Conservation (phyloP, 2,329 filamentous ascomycete genomes). For the Bipolaris gigantea region DNA sequence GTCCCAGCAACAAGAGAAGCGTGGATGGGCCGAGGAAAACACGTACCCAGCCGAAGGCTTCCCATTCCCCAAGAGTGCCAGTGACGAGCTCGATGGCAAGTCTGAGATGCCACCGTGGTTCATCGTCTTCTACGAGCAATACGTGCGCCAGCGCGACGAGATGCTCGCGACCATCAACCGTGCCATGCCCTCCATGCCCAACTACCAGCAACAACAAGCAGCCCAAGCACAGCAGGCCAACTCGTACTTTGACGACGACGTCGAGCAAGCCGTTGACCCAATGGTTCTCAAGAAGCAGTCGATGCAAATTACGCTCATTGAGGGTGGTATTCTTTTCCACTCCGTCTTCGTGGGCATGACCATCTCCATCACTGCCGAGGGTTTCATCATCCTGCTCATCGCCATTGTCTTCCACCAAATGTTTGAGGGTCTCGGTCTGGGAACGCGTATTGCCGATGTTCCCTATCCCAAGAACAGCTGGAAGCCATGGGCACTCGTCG, state of each 20-base stretch:
- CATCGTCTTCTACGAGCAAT: conserved; percentile 65
- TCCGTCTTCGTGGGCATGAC: conserved; percentile 66
- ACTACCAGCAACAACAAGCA: conserved; percentile 34
- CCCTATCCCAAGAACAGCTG: conserved; percentile 60
- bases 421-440: conserved; percentile 66
- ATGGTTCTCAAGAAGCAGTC: conserved; percentile 45
- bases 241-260: conserved; percentile 44
- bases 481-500: conserved; percentile 63
- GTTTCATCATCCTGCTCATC: conserved; percentile 61
- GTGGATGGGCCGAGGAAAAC: conserved; percentile 36
- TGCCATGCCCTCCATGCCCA: conserved; percentile 36
- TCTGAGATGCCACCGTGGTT: conserved; percentile 64
- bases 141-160: conserved; percentile 62
- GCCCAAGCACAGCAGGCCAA: conserved; percentile 24
- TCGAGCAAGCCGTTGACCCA: conserved; percentile 43
- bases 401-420: conserved; percentile 66
- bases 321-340: conserved; percentile 66
- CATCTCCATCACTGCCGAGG: conserved; percentile 59
- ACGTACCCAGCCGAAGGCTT: conserved; percentile 35
- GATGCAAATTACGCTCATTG: conserved; percentile 51
- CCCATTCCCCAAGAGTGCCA: conserved; percentile 34
- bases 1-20: conserved; percentile 39
- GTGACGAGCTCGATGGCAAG: conserved; percentile 32
- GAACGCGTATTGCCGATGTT: conserved; percentile 61
- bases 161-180: conserved; percentile 59